Evolutionary conservation across 805 yeast species (phyloP).

Genomic region (Saccharomyces kudriavzevii): DNA sequence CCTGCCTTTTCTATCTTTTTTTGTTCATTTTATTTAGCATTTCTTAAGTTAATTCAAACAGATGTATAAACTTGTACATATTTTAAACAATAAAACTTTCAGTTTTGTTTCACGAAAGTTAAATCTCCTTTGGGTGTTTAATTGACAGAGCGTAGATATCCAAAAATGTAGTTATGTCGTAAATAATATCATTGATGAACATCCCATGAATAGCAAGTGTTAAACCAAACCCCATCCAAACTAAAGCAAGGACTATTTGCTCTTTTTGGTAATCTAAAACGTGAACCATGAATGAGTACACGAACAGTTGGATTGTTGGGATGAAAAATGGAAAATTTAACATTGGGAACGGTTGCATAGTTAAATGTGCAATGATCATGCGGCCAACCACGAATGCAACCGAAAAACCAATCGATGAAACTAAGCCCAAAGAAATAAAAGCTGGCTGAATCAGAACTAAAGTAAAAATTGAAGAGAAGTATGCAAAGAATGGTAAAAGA

Average conservation of each 20-base stretch:
- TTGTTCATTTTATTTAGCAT: neutral
- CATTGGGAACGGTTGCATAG: slow-evolving; percentile 70
- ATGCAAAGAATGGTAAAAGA: slow-evolving; percentile 62
- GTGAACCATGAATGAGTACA: slow-evolving; percentile 26
- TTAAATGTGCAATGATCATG: slow-evolving; percentile 79
- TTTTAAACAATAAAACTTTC: neutral
- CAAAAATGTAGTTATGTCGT: slow-evolving; percentile 71
- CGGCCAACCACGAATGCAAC: slow-evolving; percentile 84
- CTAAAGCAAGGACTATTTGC: slow-evolving; percentile 41
- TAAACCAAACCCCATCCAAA: slow-evolving; percentile 60
- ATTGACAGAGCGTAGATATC: slow-evolving; percentile 83
- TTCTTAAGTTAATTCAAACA: neutral
- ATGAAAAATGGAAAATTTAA: slow-evolving; percentile 63
- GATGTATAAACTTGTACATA: slow-evolving; percentile 14
- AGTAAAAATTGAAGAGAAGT: slow-evolving; percentile 41
- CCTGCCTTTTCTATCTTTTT: neutral
- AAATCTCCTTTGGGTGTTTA: slow-evolving; percentile 60
- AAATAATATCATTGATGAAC: slow-evolving; percentile 71
- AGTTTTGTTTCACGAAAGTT: neutral
- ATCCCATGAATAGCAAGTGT: slow-evolving; percentile 62
- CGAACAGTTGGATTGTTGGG: slow-evolving; percentile 43
- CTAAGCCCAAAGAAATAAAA: slow-evolving; percentile 47
- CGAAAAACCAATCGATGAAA: slow-evolving; percentile 64
- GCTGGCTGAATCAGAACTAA: slow-evolving; percentile 45
- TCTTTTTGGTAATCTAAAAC: slow-evolving; percentile 30